These are phyloP conservation scores for Trichoderma afroharzianum DNA, from an alignment of 2,329 filamentous ascomycete genomes.

Conservation along the genomic window DNA sequence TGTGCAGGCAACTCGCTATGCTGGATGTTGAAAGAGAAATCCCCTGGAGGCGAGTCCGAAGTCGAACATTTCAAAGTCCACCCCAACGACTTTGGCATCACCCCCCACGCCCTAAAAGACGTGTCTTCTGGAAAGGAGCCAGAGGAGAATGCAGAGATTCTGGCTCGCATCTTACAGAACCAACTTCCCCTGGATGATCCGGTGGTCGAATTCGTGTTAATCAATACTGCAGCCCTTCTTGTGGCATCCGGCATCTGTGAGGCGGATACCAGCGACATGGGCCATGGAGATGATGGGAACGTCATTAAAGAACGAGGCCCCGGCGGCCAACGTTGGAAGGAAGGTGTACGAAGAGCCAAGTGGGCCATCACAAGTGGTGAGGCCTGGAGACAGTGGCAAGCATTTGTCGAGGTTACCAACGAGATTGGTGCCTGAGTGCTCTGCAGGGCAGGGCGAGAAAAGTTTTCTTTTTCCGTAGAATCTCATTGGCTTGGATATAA, in stretches of 20 bases:
- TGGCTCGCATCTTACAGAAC: constrained; percentile 71
- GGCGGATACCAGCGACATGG: constrained; percentile 74
- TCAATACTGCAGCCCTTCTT: constrained; percentile 87
- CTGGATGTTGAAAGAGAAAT: constrained; percentile 68
- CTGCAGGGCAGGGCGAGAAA: neutral
- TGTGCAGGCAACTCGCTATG: constrained; percentile 86
- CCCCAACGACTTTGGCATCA: constrained; percentile 84
- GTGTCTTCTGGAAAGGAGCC: constrained; percentile 86
- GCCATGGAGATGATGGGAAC: constrained; percentile 71
- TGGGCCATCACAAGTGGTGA: constrained; percentile 85
- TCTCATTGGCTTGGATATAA: neutral
- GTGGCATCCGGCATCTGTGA: constrained; percentile 86
- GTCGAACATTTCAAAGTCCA: constrained; percentile 75
- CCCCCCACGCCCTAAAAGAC: constrained; percentile 65
- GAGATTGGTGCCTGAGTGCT: constrained; percentile 29
- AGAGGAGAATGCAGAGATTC: constrained; percentile 79
- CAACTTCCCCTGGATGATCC: constrained; percentile 73
- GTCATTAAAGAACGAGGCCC: constrained; percentile 81
- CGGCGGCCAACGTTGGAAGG: constrained; percentile 88
- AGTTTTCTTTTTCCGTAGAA: neutral
- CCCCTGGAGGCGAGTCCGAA: constrained; percentile 41
- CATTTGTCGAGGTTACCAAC: constrained; percentile 82
- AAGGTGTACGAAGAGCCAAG: constrained; percentile 80
- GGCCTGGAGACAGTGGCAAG: constrained; percentile 77
- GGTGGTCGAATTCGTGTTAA: constrained; percentile 86